Base-by-base conservation (phyloP, 257 asterid genomes). In the Lavandula angustifolia region DNA sequence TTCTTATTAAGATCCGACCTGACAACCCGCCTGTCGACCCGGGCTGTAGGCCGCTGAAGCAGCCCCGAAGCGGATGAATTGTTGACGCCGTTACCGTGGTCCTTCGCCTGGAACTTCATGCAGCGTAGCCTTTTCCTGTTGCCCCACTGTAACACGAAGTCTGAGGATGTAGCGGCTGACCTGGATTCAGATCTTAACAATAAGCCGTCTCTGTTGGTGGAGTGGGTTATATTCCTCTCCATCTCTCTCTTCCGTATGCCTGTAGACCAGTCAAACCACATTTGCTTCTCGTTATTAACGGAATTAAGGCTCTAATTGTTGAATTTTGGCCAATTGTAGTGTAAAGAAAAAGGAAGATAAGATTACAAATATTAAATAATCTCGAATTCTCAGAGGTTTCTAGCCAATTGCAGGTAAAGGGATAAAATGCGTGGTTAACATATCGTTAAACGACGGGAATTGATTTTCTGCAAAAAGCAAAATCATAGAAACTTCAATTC, bases 81-180 rank as follows among this genome's bases (percentile, higher is more conserved):
- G 47, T 60, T 72, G 14, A 54, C 14, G 38, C 35, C 58, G 16
- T 40, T 73, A 72, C 10, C 31, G n/a, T 72, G 80, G 68, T 84
- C 89, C 79, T 83, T 84, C 6, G 64, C 78, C 62, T 78, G 91
- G 34, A 74, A 79, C 81, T 92, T 92, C 94, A 82, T 85, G 75
- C 98, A 85, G 22, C 92, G 82, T 51, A 86, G 67, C 79, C 96
- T 75, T 69, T 92, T 92, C 64, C 88, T 75, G 64, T 81, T 89
- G 6, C 97, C 99, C 96, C 94, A 85, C 84, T 85, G 97, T 75
- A 92, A 74, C 5, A 76, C 81, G 74, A 89, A 87, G 64, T 89
- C 88, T 0, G 92, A 81, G 69, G 97, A 77, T 78, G 91, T 78
- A 27, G 67, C 71, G 4, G 75, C 74, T 51, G 86, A 71, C 76